These are phyloP conservation scores for Carex myosuroides DNA, from an alignment of 176 grass and related monocot species.

Conservation along the genomic window DNA sequence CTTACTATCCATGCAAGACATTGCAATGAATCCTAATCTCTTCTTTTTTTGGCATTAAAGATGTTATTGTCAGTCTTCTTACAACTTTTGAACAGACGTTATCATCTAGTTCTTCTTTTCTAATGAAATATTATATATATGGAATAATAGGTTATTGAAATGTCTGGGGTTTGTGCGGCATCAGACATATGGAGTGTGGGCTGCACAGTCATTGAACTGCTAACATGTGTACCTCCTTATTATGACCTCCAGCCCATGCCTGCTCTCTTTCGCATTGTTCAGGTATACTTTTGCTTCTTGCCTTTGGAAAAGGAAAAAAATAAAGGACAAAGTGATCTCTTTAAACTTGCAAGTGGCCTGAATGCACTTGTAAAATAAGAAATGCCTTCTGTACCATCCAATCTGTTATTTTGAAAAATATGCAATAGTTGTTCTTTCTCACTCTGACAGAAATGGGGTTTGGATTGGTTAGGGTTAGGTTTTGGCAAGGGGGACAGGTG, in stretches of 20 bases:
- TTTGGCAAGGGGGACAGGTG: not conserved
- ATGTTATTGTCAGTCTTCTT: not conserved
- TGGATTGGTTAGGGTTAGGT: not conserved
- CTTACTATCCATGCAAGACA: not conserved
- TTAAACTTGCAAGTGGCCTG: not conserved
- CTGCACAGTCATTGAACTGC: conserved; percentile 95
- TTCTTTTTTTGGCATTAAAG: not conserved
- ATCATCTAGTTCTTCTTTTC: not conserved
- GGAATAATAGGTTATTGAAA: conserved; percentile 76
- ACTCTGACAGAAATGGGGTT: not conserved
- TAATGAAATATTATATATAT: not conserved
- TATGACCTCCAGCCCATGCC: conserved; percentile 99
- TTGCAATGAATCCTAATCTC: not conserved
- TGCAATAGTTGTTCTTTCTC: not conserved
- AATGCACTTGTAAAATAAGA: not conserved
- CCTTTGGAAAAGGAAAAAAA: not conserved
- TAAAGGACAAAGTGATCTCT: not conserved
- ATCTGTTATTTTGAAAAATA: not conserved
- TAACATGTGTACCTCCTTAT: conserved; percentile 94
- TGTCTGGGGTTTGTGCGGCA: conserved; percentile 95
- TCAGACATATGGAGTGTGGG: conserved; percentile 99
- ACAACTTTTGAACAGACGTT: not conserved
- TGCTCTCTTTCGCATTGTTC: conserved; percentile 98
- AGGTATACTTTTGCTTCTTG: conserved; percentile 37
- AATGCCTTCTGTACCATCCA: not conserved